Percentiles rank a stretch among this genome's conserved stretches.
These are phyloP conservation scores for Tetrapisispora phaffii DNA, from an alignment of 805 yeast genomes.

Conservation along the genomic window DNA sequence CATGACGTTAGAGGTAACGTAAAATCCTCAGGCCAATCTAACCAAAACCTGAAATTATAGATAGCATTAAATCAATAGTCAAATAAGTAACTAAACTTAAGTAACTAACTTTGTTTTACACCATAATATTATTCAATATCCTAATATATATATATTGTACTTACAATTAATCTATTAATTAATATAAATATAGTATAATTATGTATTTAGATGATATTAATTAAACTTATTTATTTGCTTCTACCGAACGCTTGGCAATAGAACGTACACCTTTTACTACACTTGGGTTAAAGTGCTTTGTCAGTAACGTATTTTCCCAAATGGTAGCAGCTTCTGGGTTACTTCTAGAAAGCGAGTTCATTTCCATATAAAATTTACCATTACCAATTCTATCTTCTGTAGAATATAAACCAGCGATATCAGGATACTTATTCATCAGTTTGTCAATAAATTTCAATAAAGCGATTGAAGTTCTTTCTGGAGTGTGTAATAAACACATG, in stretches of 20 bases:
- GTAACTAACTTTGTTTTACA: neutral
- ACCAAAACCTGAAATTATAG: constrained; percentile 2
- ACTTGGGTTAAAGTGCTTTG: constrained; percentile 73
- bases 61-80: neutral
- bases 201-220: neutral
- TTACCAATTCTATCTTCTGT: constrained; percentile 84
- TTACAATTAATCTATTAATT: too few relatives aligned
- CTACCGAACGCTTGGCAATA: constrained; percentile 31
- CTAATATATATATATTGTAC: neutral
- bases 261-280: constrained; percentile 58
- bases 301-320: constrained; percentile 78
- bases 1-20: constrained; percentile 63
- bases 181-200: neutral
- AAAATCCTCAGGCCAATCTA: constrained; percentile 30
- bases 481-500: constrained; percentile 57
- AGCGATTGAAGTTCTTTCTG: constrained; percentile 81
- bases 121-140: too few relatives aligned
- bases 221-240: constrained; percentile 2
- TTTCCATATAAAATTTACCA: constrained; percentile 62
- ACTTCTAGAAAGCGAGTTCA: constrained; percentile 58
- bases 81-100: neutral
- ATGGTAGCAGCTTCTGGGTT: constrained; percentile 83
- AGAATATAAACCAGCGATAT: constrained; percentile 63
- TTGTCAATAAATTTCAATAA: constrained; percentile 69
- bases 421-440: constrained; percentile 59